phyloP scores from a whole-genome alignment of 1,284 basidiomycete species.

The Chondrostereum purpureum region DNA sequence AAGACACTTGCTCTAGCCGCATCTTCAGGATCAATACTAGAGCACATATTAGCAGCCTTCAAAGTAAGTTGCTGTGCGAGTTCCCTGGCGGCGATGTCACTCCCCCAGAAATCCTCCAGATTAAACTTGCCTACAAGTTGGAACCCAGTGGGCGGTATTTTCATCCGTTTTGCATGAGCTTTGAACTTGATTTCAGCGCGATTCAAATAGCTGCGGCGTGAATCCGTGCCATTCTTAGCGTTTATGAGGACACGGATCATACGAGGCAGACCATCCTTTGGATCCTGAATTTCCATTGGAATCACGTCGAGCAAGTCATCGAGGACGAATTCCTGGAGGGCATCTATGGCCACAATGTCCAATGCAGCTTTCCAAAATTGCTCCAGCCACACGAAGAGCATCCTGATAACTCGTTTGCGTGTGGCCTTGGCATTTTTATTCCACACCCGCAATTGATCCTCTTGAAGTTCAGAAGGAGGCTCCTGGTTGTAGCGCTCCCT shows the following conservation, averaged over 20 bases:
- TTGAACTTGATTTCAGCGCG: background rate
- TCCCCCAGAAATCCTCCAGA: background rate
- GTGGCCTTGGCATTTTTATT: constrained; percentile 45
- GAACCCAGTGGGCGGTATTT: constrained; percentile 8
- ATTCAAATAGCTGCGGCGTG: background rate
- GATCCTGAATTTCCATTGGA: constrained; percentile 21
- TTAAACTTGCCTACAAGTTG: background rate
- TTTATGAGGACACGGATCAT: constrained; percentile 5
- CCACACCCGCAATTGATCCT: constrained; percentile 41
- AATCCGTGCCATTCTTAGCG: background rate
- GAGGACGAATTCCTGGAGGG: constrained; percentile 29
- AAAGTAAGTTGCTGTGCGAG: constrained; percentile 38
- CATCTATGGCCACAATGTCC: constrained; percentile 33
- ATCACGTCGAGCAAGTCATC: constrained; percentile 22
- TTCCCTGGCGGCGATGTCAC: constrained; percentile 22
- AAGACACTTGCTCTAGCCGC: constrained; percentile 31
- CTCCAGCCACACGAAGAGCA: constrained; percentile 72
- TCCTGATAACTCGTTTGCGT: constrained; percentile 58
- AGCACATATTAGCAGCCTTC: constrained; percentile 27
- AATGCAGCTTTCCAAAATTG: constrained; percentile 59
- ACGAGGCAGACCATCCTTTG: constrained; percentile 16
- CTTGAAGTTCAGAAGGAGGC: constrained; percentile 21
- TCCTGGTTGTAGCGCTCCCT: constrained; percentile 51
- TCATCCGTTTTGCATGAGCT: background rate
- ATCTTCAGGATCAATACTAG: constrained; percentile 33